Percentiles rank a stretch among this genome's conserved stretches.
Conservation (phyloP, 2,329 filamentous ascomycete genomes). For the Phoma herbarum region DNA sequence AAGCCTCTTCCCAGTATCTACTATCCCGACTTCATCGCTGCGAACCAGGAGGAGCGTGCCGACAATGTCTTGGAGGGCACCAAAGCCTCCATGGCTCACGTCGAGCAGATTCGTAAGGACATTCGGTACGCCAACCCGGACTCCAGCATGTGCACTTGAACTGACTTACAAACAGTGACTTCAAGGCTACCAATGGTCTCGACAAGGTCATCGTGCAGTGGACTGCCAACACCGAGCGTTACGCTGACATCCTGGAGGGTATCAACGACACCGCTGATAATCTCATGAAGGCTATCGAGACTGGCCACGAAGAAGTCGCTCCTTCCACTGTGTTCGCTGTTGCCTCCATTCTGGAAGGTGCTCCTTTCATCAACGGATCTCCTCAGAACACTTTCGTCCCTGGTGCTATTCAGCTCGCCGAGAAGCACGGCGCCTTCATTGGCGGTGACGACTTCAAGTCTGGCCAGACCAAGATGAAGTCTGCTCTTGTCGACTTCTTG, state of each 20-base stretch:
- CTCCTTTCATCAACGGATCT: constrained; percentile 98
- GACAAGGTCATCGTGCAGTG: constrained; percentile 98
- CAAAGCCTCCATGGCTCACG: constrained; percentile 86
- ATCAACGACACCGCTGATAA: constrained; percentile 98
- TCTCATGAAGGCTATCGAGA: constrained; percentile 84
- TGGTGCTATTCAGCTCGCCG: constrained; percentile 86
- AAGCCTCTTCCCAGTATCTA: constrained; percentile 93
- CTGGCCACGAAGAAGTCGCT: constrained; percentile 88
- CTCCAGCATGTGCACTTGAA: not conserved
- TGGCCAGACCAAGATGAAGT: constrained; percentile 99
- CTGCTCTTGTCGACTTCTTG: constrained; percentile 95
- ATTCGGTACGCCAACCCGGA: constrained; percentile 67
- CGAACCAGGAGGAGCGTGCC: constrained; percentile 96
- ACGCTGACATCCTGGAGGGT: constrained; percentile 83
- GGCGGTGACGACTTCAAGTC: constrained; percentile 99
- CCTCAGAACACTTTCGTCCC: constrained; percentile 99
- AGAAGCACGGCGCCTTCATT: constrained; percentile 87
- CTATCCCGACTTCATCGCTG: constrained; percentile 99
- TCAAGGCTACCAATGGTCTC: constrained; percentile 83
- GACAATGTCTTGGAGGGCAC: constrained; percentile 86
- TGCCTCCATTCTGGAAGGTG: constrained; percentile 86
- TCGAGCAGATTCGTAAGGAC: constrained; percentile 91
- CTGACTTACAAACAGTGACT: constrained; percentile 63
- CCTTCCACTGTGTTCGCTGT: constrained; percentile 97
- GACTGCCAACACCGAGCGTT: constrained; percentile 99